Percentiles rank a stretch among this genome's conserved stretches.
phyloP scores from a whole-genome alignment of 1,284 basidiomycete species.

The Sanghuangporus sanghuang region DNA sequence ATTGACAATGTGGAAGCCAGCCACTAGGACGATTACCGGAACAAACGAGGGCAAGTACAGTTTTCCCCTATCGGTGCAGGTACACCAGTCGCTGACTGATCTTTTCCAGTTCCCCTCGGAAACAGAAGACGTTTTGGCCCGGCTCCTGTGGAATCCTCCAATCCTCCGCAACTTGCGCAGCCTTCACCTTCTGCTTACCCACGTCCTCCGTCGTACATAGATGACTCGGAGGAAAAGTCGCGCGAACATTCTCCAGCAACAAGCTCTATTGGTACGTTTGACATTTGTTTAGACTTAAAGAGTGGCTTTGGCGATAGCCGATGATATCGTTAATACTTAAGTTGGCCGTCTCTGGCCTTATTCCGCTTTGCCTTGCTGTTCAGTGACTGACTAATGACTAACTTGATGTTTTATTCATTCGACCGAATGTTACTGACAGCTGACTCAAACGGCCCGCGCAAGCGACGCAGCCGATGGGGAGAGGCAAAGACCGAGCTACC shows the following conservation, averaged over 20 bases:
- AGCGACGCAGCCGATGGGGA: conserved; percentile 94
- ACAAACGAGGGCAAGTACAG: conserved; percentile 67
- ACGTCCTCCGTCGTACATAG: conserved; percentile 51
- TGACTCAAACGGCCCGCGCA: conserved; percentile 80
- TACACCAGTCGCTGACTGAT: conserved; percentile 3
- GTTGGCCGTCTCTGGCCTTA: background rate
- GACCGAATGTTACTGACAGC: conserved; percentile 32
- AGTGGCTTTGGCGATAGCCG: background rate
- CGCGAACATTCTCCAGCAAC: conserved; percentile 39
- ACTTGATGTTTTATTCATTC: conserved; percentile 39
- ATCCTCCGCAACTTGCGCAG: conserved; percentile 77
- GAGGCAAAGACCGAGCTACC: conserved; percentile 85
- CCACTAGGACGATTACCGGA: conserved; percentile 76
- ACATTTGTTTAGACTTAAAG: background rate
- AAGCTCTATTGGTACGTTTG: conserved; percentile 20
- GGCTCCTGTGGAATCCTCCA: conserved; percentile 67
- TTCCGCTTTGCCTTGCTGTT: background rate
- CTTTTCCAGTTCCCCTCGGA: conserved; percentile 61
- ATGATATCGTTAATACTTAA: background rate
- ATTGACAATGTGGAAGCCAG: conserved; percentile 77
- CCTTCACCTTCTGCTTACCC: conserved; percentile 81
- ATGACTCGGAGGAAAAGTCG: conserved; percentile 33
- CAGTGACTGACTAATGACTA: conserved; percentile 56
- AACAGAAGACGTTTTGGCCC: conserved; percentile 86
- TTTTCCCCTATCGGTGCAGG: conserved; percentile 11